Evolutionary conservation across 129 eudicot genomes (phyloP), one percentile per base, ranked within the genome.

Genomic region (Flaveria ramosissima): DNA sequence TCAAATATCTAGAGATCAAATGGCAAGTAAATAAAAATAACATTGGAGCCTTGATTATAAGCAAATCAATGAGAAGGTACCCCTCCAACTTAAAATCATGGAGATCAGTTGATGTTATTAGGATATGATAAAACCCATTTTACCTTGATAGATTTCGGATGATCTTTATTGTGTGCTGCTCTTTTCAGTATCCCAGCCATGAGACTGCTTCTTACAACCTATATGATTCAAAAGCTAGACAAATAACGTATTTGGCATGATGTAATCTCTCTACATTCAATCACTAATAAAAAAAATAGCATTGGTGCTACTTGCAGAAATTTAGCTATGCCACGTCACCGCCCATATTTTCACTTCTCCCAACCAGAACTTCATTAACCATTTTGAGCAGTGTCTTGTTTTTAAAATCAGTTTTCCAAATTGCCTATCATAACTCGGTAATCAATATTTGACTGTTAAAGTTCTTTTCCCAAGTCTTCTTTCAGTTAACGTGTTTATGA

Each of bases 131-230:
- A 48, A 17, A 6, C 17, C 61, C 9, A 75, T 60, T 57, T 68
- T 83, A 91, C 97, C 92, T 89, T 94, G 39, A 91, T 89, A 78
- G 98, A 97, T 83, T 93, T 94, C 6, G 96, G 98, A 80, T 94
- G 98, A 80, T 94, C 96, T 86, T 94, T 94, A 73, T 94, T 94
- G 67, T 94, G 96, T 78, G 90, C 97, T 66, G 83, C 86, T 2
- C 89, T 89, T 84, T 91, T 94, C 75, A 94, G 79, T 61, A 94
- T 81, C n/a, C 98, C 98, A 32, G 97, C 88, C 97, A 94, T 87
- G 60, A 94, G 97, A 78, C 86, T 90, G 72, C 87, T 89, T 9
- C 97, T 87, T 14, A 89, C 96, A 46, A 84, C 92, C 98, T 93
- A 82, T 67, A 64, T 16, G 36, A 23, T 74, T 46, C 11, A 72